Base-by-base conservation (phyloP, 176 grass and related monocot genomes). In the Alloteropsis semialata region DNA sequence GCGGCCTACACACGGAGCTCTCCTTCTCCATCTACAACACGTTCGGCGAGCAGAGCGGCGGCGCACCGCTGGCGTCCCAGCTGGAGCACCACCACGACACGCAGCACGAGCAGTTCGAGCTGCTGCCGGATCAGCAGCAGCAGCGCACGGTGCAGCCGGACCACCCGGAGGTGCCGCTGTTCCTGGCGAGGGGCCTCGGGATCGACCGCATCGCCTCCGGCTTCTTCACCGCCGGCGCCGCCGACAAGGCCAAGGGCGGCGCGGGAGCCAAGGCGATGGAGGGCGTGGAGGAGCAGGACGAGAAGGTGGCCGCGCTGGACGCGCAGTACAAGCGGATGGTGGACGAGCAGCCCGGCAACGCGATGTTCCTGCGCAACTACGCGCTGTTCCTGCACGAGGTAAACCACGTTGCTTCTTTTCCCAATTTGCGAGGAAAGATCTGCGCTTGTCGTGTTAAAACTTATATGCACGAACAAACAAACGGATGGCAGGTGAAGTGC, bases 331-430 rank as follows among this genome's bases (percentile, higher is more conserved):
- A 93, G 89, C 93, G 28, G 41, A 92, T 91, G 84, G 82, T 95
- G 18, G 96, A 98, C 61, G 90, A 98, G 59, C 85, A 98, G 82
- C 96, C 96, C 3, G 75, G 74, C 64, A 82, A 92, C 88, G 87
- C 93, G 18, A 56, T 89, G 46, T 85, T 94, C 81, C 76, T 98
- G 43, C 90, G 91, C 69, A 94, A 98, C 83, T 98, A 95, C 75
- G 96, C 91, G 41, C 78, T 90, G 81, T 98, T 93, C 72, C 89
- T 98, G 4, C 83, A 90, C 83, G 86, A 95, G 96, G 96, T 97
- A 64, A 25, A 9, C 6, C 16, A 12, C 11, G 46, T 6, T 49
- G 46, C 11, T 4, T 50, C 17, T 50, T 17, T 63, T 16, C 60
- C 1, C 33, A 17, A n/a, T 48, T 48, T 28, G 2, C 24, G 3